Evolutionary conservation across 345 rosid species (phyloP).

Genomic region (Camelina hispida): DNA sequence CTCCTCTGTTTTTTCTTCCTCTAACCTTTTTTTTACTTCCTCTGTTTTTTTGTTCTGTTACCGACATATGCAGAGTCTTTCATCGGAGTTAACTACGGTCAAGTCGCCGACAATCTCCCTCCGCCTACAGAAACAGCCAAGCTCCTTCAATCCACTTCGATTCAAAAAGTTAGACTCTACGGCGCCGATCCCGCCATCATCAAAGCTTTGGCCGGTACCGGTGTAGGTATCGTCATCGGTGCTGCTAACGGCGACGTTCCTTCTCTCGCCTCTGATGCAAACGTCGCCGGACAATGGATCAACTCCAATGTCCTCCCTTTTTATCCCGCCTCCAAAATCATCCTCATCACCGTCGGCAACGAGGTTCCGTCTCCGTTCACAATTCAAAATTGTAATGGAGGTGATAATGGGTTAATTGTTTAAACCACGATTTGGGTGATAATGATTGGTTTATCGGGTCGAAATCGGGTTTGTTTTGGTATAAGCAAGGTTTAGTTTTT

Average conservation of each 20-base stretch:
- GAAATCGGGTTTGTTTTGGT: too few relatives aligned
- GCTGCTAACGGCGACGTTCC: slow-evolving; percentile 78
- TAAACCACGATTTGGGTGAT: too few relatives aligned
- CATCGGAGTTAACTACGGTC: slow-evolving; percentile 89
- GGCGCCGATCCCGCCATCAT: slow-evolving; percentile 87
- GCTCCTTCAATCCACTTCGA: slow-evolving; percentile 76
- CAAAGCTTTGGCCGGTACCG: slow-evolving; percentile 77
- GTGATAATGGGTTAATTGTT: too few relatives aligned
- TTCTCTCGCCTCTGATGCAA: slow-evolving; percentile 74
- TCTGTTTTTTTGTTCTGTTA: slow-evolving; percentile 1
- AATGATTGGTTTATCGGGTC: too few relatives aligned
- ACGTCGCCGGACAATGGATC: slow-evolving; percentile 79
- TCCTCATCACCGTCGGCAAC: slow-evolving; percentile 84
- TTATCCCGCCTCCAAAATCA: slow-evolving; percentile 85
- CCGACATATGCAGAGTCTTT: slow-evolving; percentile 68
- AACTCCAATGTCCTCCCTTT: slow-evolving; percentile 70
- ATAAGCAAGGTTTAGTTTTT: too few relatives aligned
- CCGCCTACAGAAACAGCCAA: slow-evolving; percentile 81
- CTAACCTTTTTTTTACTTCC: slow-evolving; percentile 5
- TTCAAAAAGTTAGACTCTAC: slow-evolving; percentile 76
- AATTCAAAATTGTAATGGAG: not conserved
- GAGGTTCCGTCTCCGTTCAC: slow-evolving; percentile 70
- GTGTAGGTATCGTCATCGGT: slow-evolving; percentile 79
- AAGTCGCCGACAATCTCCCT: slow-evolving; percentile 89
- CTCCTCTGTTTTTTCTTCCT: not conserved